Evolutionary conservation across 768 basidiomycete species (phyloP), one percentile per base, ranked within the genome.

Genomic region (Trametes cingulata): DNA sequence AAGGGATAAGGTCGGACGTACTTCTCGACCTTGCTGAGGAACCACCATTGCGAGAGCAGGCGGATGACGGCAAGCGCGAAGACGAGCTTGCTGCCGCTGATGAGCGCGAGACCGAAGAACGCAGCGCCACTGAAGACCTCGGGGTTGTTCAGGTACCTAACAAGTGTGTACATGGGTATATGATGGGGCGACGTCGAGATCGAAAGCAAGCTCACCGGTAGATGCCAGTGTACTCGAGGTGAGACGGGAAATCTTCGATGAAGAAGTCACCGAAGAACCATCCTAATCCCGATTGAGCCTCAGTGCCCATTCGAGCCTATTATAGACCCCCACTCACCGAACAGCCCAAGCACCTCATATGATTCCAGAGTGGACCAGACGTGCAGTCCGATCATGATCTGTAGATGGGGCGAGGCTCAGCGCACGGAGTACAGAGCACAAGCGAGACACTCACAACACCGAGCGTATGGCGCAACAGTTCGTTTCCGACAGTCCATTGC

Each of bases 221-320:
- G 65, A 99, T 98, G 33, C 97, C 97, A 52, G 94, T 95, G 72
- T 98, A 98, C 60, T 95, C 93, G 9, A 98, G 77, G 61, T 91
- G 85, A 0, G 90, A 77, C 3, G 96, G 93, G 73, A 92, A 95
- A 63, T 94, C 90, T 67, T 96, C 93, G 76, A 95, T 89, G 80
- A 95, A 95, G 76, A 96, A 96, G 74, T 96, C 93, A 22, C 94
- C 95, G 66, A 97, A 99, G 76, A 98, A 95, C 97, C 97, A 99
- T 24, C 97, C 93, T 94, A 53, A 25, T 3, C 3, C 12, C 9
- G 8, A 35, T 40, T 14, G 1, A 20, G 40, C 35, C 10, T 47
- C 10, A 24, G n/a, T 29, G 17, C n/a, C n/a, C n/a, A n/a, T n/a
- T n/a, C n/a, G n/a, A n/a, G n/a, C n/a, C n/a, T n/a, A n/a, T n/a